Evolutionary conservation across 1,139 yeast species (phyloP).

Genomic region (Yamadazyma songkhlaensis): DNA sequence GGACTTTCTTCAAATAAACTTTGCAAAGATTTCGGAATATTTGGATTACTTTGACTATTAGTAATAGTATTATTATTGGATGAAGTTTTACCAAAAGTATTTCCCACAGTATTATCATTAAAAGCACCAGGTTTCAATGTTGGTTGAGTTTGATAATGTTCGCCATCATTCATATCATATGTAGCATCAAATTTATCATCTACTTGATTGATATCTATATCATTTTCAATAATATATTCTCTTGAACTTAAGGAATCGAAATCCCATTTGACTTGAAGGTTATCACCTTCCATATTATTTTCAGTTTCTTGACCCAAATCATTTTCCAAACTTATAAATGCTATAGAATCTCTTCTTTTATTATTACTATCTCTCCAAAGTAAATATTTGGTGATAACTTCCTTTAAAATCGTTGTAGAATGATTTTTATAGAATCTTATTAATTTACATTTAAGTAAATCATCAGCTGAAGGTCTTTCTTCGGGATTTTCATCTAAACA

Average conservation of each 20-base stretch:
- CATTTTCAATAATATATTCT: constrained; percentile 69
- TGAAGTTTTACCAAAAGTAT: not conserved
- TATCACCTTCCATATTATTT: constrained; percentile 23
- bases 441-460: constrained; percentile 69
- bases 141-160: constrained; percentile 28
- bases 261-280: constrained; percentile 81
- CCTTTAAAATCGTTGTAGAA: constrained; percentile 64
- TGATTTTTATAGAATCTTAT: constrained; percentile 58
- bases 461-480: constrained; percentile 87
- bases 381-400: constrained; percentile 75
- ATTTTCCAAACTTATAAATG: constrained; percentile 36
- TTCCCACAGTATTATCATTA: constrained; percentile 3
- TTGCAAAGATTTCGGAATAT: constrained; percentile 70
- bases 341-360: constrained; percentile 47
- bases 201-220: constrained; percentile 50
- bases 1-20: constrained; percentile 59
- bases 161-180: constrained; percentile 30
- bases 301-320: constrained; percentile 17
- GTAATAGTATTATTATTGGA: constrained; percentile 9
- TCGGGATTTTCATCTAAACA: constrained; percentile 93
- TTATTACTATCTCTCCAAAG: constrained; percentile 69
- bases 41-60: constrained; percentile 20
- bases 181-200: constrained; percentile 36
- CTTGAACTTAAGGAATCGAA: constrained; percentile 74
- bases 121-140: constrained; percentile 19